Evolutionary conservation across 2,329 filamentous ascomycete genomes (phyloP).

Genomic region (Fusarium luffae): DNA sequence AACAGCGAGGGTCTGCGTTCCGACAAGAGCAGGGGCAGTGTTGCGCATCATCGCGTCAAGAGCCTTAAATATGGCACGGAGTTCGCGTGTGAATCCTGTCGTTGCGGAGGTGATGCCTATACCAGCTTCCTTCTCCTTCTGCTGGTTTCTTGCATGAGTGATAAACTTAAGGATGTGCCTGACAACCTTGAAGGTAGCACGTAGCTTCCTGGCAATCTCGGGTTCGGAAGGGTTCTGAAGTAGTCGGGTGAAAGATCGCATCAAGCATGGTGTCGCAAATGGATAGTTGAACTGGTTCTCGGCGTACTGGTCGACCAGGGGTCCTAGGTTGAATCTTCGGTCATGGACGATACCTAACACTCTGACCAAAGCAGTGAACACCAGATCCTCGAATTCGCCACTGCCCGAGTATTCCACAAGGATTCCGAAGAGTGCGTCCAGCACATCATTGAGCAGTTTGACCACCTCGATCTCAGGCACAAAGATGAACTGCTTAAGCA

Average conservation of each 20-base stretch:
- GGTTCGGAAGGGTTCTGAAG: slow-evolving; percentile 85
- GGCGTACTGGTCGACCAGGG: slow-evolving; percentile 91
- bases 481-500: slow-evolving; percentile 87
- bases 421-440: slow-evolving; percentile 91
- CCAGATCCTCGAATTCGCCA: slow-evolving; percentile 90
- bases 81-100: slow-evolving; percentile 80
- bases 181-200: slow-evolving; percentile 94
- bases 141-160: slow-evolving; percentile 85
- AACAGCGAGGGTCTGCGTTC: slow-evolving; percentile 93
- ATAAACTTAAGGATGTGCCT: slow-evolving; percentile 95
- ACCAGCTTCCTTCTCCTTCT: slow-evolving; percentile 86
- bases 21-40: slow-evolving; percentile 84
- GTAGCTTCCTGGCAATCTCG: slow-evolving; percentile 83
- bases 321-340: slow-evolving; percentile 89
- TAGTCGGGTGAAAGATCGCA: slow-evolving; percentile 86
- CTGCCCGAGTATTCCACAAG: slow-evolving; percentile 91
- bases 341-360: slow-evolving; percentile 95
- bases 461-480: slow-evolving; percentile 98
- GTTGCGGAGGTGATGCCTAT: slow-evolving; percentile 84
- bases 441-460: slow-evolving; percentile 88
- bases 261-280: slow-evolving; percentile 87
- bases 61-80: slow-evolving; percentile 89
- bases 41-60: slow-evolving; percentile 92
- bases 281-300: slow-evolving; percentile 92
- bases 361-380: slow-evolving; percentile 89